Percentiles rank a stretch among this genome's conserved stretches.
Conservation (phyloP, 345 rosid species). For the Eucalyptus leucophloia region DNA sequence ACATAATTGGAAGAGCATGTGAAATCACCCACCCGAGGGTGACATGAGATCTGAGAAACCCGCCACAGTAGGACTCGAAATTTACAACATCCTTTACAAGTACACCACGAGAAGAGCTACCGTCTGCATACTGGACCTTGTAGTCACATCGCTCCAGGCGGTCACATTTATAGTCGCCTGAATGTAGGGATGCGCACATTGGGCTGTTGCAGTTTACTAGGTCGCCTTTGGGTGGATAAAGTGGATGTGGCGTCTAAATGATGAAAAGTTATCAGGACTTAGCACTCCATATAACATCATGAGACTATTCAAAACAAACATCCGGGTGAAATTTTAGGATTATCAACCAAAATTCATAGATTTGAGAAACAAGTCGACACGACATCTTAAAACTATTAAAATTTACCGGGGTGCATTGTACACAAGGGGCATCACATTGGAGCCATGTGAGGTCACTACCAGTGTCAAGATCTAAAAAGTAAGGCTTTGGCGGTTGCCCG, state of each 20-base stretch:
- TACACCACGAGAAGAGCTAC: conserved; percentile 81
- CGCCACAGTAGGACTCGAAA: conserved; percentile 46
- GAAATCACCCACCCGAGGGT: conserved; percentile 51
- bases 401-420: conserved; percentile 40
- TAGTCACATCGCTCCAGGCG: conserved; percentile 66
- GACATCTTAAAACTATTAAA: not conserved
- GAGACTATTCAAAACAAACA: not conserved
- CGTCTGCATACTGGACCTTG: conserved; percentile 81
- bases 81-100: conserved; percentile 68
- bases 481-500: conserved; percentile 79
- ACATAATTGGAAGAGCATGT: not conserved
- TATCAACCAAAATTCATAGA: not conserved
- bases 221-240: conserved; percentile 52
- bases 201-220: conserved; percentile 56
- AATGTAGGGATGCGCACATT: conserved; percentile 58
- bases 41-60: conserved; percentile 39
- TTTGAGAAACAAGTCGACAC: not conserved
- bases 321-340: not conserved
- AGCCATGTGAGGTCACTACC: conserved; percentile 99
- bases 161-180: conserved; percentile 31
- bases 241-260: conserved; percentile 76
- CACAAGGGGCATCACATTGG: conserved; percentile 85
- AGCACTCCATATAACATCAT: not conserved
- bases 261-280: not conserved
- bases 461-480: conserved; percentile 81